phyloP scores from a whole-genome alignment of 2,329 filamentous ascomycete species.

The Xylaria sp. region DNA sequence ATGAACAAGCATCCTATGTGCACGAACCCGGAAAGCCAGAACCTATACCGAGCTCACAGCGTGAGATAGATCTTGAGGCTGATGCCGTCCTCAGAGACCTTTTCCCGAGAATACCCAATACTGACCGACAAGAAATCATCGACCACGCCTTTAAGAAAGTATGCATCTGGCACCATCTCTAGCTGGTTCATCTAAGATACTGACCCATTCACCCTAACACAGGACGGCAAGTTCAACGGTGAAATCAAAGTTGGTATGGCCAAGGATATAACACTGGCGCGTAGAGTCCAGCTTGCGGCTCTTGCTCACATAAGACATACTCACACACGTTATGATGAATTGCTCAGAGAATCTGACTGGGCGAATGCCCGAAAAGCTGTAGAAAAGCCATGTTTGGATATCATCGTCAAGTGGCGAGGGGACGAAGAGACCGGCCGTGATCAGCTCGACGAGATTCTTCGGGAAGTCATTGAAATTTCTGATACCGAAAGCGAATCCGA shows the following conservation, averaged over 20 bases:
- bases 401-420: slow-evolving; percentile 77
- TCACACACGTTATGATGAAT: slow-evolving; percentile 72
- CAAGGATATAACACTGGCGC: slow-evolving; percentile 64
- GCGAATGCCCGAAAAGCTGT: slow-evolving; percentile 69
- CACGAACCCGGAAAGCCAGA: slow-evolving; percentile 56
- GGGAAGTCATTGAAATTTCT: slow-evolving; percentile 74
- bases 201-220: slow-evolving; percentile 36
- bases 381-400: slow-evolving; percentile 69
- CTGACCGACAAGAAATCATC: slow-evolving; percentile 70
- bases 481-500: slow-evolving; percentile 62
- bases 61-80: slow-evolving; percentile 70
- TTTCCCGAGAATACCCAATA: slow-evolving; percentile 73
- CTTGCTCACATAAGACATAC: slow-evolving; percentile 73
- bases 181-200: slow-evolving; percentile 4
- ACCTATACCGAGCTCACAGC: slow-evolving; percentile 68
- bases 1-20: slow-evolving; percentile 44
- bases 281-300: slow-evolving; percentile 72
- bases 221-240: slow-evolving; percentile 63
- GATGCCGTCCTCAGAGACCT: slow-evolving; percentile 71
- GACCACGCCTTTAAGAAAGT: slow-evolving; percentile 72
- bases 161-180: slow-evolving; percentile 43
- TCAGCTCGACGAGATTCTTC: slow-evolving; percentile 72
- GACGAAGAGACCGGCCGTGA: slow-evolving; percentile 75
- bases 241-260: slow-evolving; percentile 68
- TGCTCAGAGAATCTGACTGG: slow-evolving; percentile 68